Base-by-base conservation (phyloP, 1,284 basidiomycete genomes). In the Afroboletus lepidellus region DNA sequence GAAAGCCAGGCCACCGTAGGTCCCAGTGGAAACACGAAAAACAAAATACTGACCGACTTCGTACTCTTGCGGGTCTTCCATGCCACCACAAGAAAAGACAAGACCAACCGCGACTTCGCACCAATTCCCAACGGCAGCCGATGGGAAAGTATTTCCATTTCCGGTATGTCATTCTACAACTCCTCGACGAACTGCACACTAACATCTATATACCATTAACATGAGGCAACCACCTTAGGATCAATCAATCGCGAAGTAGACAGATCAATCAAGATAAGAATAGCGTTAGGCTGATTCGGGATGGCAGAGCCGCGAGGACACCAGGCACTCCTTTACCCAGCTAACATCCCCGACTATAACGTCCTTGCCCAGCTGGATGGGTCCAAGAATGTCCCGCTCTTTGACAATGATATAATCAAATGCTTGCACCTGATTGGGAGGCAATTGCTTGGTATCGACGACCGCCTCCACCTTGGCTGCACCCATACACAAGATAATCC, bases 301-400 rank as follows among this genome's bases (percentile, higher is more conserved):
- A 16, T 15, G 23, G 11, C 46, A 49, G n/a, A 68, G 41, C 15
- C 69, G 66, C n/a, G 64, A 65, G 34, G 65, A 65, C 33, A 90
- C 80, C 36, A 94, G 72, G 61, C 88, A 90, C 47, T 91, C 82
- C 68, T 94, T 94, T 42, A 94, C 79, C 91, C 91, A 94, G 21
- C 68, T 65, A 64, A 88, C 80, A 52, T 78, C 72, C 6, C 80
- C 79, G 29, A 75, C 66, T 23, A 66, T 66, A 27, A 60, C 71
- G 7, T 60, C 65, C 41, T 64, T 62, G 8, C 67, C 56, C 32
- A 68, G 57, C 37, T 65, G 60, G 41, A 52, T 20, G 15, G 64
- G 62, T 4, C 66, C 57, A 11, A 67, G 56, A 5, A 72, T 62
- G 4, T 63, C 48, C 16, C 68, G 63, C 41, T 86, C 80, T 55